Evolutionary conservation across 225 moss, liverwort and hornwort genomes (phyloP).

Genomic region (Neckera pumila): DNA sequence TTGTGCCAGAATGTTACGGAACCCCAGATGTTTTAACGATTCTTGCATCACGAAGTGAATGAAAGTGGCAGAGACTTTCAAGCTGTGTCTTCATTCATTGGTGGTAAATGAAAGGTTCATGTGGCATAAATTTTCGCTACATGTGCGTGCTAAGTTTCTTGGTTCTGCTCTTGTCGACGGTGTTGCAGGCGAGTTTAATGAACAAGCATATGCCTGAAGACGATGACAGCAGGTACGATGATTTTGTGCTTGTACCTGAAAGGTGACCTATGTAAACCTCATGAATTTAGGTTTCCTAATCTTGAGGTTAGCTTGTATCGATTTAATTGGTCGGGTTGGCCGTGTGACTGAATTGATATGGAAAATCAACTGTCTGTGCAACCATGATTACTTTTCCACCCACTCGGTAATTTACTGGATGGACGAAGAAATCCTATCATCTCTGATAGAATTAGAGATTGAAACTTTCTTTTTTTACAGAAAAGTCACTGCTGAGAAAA

Average conservation of each 20-base stretch:
- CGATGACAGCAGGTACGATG: slow-evolving; percentile 28
- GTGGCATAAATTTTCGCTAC: background rate
- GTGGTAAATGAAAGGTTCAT: background rate
- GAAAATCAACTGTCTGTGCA: background rate
- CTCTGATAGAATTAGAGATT: background rate
- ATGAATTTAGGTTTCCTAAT: background rate
- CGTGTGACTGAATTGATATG: background rate
- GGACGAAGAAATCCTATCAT: background rate
- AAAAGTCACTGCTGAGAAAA: slow-evolving; percentile 3
- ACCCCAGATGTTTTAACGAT: background rate
- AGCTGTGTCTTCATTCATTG: background rate
- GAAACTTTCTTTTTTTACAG: slow-evolving; percentile 1
- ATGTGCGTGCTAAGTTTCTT: background rate
- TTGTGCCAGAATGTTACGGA: background rate
- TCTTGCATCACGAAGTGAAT: background rate
- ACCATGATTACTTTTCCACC: background rate
- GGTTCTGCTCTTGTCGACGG: background rate
- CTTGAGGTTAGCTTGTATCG: background rate
- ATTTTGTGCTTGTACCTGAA: background rate
- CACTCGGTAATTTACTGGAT: background rate
- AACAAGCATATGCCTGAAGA: slow-evolving; percentile 46
- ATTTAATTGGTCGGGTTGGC: background rate
- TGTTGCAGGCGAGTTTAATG: slow-evolving; percentile 52
- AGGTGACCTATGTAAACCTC: background rate
- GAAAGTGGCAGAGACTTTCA: background rate